Base-by-base conservation (phyloP, 140 eudicot species). In the Anethum foeniculum region DNA sequence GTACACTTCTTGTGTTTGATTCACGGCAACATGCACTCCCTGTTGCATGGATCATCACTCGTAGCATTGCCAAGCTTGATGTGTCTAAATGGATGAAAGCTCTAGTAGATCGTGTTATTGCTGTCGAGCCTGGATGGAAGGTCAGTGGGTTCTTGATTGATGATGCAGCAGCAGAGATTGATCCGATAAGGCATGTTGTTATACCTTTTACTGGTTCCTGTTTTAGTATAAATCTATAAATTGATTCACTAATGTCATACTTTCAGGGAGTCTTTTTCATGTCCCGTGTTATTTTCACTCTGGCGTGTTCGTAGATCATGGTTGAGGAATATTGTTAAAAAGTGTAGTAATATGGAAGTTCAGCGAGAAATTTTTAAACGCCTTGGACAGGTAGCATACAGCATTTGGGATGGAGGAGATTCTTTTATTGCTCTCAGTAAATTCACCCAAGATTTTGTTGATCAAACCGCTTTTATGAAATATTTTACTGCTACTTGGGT, bases 221-320 rank as follows among this genome's bases (percentile, higher is more conserved):
- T 21, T 39, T 30, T 38, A 43, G 38, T 49, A 54, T 28, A 18
- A 80, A 21, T 67, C 12, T 52, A 16, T 48, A 27, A 15, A 49
- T 65, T 86, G 12, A 47, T 60, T 86, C 75, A 65, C 49, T 38
- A 41, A 16, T 49, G 56, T 86, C n/a, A 71, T 71, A 28, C 25
- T 88, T 87, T 39, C 90, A 95, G 99, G 93, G 97, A 91, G 85
- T 85, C 81, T 0, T 95, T 95, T 88, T 85, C 88, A 4, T 95
- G 99, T 76, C 97, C 99, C 36, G 77, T 95, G 71, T 79, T 95
- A 27, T 95, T 95, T 77, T 89, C 97, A 11, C 82, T 89, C 44
- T 95, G 99, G 99, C 97, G 99, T 15, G 84, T 95, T 82, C 98
- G 98, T 79, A 88, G 99, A 76, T 87, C 99, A 71, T 95, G 99